Evolutionary conservation across 495 filamentous ascomycete genomes (phyloP), one percentile per base, ranked within the genome.

Genomic region (Cercophora scortea): DNA sequence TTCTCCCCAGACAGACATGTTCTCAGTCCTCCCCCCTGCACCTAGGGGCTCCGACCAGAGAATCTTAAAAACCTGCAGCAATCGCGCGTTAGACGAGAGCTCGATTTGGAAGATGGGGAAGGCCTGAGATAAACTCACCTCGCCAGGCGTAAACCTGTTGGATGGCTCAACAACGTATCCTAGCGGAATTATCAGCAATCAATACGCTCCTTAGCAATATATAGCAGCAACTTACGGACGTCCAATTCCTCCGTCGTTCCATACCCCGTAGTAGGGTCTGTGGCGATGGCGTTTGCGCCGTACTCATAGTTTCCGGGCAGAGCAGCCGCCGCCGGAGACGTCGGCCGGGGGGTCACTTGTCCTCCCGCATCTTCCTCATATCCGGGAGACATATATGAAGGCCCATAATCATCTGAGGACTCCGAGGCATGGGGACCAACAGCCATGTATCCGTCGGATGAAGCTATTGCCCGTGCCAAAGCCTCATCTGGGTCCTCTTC

Each of bases 21-120:
- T 56, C 12, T 67, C 65, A 10, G 54, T 62, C 13, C 17, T 18
- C 11, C 52, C 49, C 11, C 60, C 62, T 48, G 62, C 61, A 4
- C 72, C 72, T 1, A 58, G 55, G 13, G 74, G 74, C 36, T 77
- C 73, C 39, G 69, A 66, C 74, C 74, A 77, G 15, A 68, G 47
- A 2, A 74, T 61, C 50, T 76, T 77, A 55, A 77, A 73, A 9
- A 77, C 67, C 72, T 77, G 34, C 3, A 16, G 42, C 25, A 6
- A 11, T 4, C 17, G 38, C 4, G n/a, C n/a, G 42, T 51, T 15
- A 58, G 51, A n/a, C n/a, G 8, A 13, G 15, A 3, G 25, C 25
- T 25, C 5, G 25, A 5, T 25, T 6, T 6, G n/a, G 8, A 32
- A 12, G 25, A n/a, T n/a, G 25, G 13, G 34, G 5, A 15, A 3